phyloP scores from a whole-genome alignment of 176 grass and related monocot genomes.

The maize (Zea mays) region Zm-B73-REFERENCE-NAM-5.0 NC_050105.1:67410001-67410500 shows the following conservation, averaged over 20 bases:
- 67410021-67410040: conserved; percentile 66
- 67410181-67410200: conserved; percentile 46
- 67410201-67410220: conserved; percentile 32
- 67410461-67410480: conserved; percentile 34
- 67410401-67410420: conserved; percentile 55
- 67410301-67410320: conserved; percentile 52
- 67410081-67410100: conserved; percentile 74
- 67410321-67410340: conserved; percentile 42
- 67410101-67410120: conserved; percentile 73
- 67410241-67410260: conserved; percentile 64
- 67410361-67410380: conserved; percentile 47
- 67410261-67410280: conserved; percentile 69
- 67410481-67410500: conserved; percentile 14
- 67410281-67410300: conserved; percentile 52
- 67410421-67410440: conserved; percentile 51
- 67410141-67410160: conserved; percentile 60
- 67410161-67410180: conserved; percentile 32
- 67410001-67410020: conserved; percentile 51
- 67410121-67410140: conserved; percentile 60
- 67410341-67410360: conserved; percentile 44
- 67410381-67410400: conserved; percentile 44
- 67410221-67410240: conserved; percentile 56
- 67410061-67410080: conserved; percentile 74
- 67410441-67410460: conserved; percentile 58
- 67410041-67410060: conserved; percentile 67